These are phyloP conservation scores for Apiotrichum domesticum DNA, from an alignment of 1,284 basidiomycete genomes.

Conservation along the genomic window DNA sequence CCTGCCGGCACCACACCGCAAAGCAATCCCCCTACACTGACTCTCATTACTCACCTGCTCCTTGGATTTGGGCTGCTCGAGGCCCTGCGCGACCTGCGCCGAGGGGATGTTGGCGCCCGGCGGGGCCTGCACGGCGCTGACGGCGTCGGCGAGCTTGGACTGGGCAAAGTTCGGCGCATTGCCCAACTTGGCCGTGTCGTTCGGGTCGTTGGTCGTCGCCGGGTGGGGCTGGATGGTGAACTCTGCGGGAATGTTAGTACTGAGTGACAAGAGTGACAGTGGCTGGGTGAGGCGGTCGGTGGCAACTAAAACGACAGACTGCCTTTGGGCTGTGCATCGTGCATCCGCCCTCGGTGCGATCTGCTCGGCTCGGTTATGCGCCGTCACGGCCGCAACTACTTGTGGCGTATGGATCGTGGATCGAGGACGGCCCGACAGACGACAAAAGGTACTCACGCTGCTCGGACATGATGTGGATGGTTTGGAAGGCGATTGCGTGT, in stretches of 20 bases:
- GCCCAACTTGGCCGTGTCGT: constrained; percentile 35
- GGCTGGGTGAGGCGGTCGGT: too few relatives aligned
- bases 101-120: constrained; percentile 38
- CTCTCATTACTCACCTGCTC: constrained; percentile 40
- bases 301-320: too few relatives aligned
- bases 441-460: constrained; percentile 25
- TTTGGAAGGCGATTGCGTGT: not conserved
- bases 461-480: constrained; percentile 20
- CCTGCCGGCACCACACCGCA: not conserved
- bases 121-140: constrained; percentile 36
- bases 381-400: too few relatives aligned
- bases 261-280: not conserved
- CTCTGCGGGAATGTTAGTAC: constrained; percentile 11
- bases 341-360: too few relatives aligned
- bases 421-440: too few relatives aligned
- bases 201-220: constrained; percentile 47
- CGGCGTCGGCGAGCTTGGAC: constrained; percentile 30
- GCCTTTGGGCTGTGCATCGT: too few relatives aligned
- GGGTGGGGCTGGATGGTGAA: constrained; percentile 50
- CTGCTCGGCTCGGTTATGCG: too few relatives aligned
- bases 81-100: constrained; percentile 30
- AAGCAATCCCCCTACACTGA: not conserved
- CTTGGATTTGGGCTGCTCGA: constrained; percentile 46
- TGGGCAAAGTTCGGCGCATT: constrained; percentile 22
- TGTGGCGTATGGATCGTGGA: not conserved